Base-by-base conservation (phyloP, 2,329 filamentous ascomycete genomes). In the Fusarium mundagurra region DNA sequence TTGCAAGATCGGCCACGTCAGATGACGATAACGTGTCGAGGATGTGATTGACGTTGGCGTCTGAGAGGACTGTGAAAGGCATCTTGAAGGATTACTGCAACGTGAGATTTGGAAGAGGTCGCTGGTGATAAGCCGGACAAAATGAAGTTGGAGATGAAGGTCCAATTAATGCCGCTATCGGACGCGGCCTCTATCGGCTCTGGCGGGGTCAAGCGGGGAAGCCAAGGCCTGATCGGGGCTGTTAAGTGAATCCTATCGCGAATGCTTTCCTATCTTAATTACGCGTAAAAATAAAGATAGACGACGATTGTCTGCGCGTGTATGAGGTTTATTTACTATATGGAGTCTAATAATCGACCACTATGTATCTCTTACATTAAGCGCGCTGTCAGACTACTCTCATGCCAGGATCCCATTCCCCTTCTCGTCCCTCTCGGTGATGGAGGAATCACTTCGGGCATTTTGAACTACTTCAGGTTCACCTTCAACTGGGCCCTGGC, bases 61-160 rank as follows among this genome's bases (percentile, higher is more conserved):
- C 72, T 8, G 76, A 76, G 18, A 78, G 75, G 9, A 78, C 72
- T 8, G 77, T 78, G 41, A 78, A 78, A 6, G 75, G 8, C 77
- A 78, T 78, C 7, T 63, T 50, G 22, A 5, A 5, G 18, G 18
- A 1, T 6, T 6, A 11, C 3, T 8, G 17, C 7, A 20, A 16
- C 2, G 36, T 10, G 11, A 14, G 16, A 31, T 36, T 36, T 10
- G 17, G 18, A 38, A 10, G 31, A 20, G 9, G 20, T 31, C 8
- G 24, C 53, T 20, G 33, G 36, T 41, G 22, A 54, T 41, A 39
- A 29, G 20, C 27, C 13, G 31, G 24, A 8, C 31, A 4, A 36
- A 20, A 31, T 50, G 11, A 8, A 9, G n/a, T 44, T 31, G 27
- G n/a, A 6, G 16, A 6, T 24, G 5, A 24, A 9, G 20, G 8